Conservation (phyloP, 2,329 filamentous ascomycete species). For the Scedosporium boydii region DNA sequence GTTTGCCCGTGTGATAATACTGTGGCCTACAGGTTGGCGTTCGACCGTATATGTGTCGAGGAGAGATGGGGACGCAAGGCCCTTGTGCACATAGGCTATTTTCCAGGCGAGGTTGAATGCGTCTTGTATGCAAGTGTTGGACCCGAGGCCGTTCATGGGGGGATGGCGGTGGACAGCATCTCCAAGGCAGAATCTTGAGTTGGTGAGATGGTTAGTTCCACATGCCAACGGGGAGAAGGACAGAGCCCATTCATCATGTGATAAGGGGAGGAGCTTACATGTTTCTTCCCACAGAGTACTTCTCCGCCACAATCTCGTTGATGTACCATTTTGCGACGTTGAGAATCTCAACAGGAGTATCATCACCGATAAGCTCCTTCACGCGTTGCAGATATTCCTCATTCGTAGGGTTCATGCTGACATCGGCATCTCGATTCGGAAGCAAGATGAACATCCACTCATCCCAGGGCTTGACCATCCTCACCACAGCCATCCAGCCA, state of each 20-base stretch:
- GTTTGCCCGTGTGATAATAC: constrained; percentile 45
- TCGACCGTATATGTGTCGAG: constrained; percentile 34
- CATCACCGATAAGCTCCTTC: constrained; percentile 44
- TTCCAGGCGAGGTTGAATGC: constrained; percentile 49
- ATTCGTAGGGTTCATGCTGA: constrained; percentile 26
- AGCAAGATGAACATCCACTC: constrained; percentile 53
- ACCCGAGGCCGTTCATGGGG: constrained; percentile 45
- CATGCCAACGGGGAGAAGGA: background rate
- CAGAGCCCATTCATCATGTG: too few species aligned
- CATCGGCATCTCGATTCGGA: constrained; percentile 27
- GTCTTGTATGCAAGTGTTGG: constrained; percentile 50
- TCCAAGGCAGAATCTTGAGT: constrained; percentile 39
- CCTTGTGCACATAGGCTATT: constrained; percentile 31
- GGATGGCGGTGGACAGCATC: constrained; percentile 51
- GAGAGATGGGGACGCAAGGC: constrained; percentile 22
- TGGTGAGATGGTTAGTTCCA: background rate
- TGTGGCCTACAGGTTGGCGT: constrained; percentile 37
- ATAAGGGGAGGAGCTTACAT: constrained; percentile 21
- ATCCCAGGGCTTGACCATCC: constrained; percentile 55
- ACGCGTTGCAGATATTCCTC: constrained; percentile 37
- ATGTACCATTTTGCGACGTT: constrained; percentile 48
- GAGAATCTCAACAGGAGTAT: constrained; percentile 39
- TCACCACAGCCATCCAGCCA: constrained; percentile 37
- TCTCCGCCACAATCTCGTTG: constrained; percentile 50
- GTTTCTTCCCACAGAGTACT: constrained; percentile 37